Percentiles rank a stretch among this genome's conserved stretches.
Conservation (phyloP, 1,284 basidiomycete genomes). For the Phenoliferia sp. region DNA sequence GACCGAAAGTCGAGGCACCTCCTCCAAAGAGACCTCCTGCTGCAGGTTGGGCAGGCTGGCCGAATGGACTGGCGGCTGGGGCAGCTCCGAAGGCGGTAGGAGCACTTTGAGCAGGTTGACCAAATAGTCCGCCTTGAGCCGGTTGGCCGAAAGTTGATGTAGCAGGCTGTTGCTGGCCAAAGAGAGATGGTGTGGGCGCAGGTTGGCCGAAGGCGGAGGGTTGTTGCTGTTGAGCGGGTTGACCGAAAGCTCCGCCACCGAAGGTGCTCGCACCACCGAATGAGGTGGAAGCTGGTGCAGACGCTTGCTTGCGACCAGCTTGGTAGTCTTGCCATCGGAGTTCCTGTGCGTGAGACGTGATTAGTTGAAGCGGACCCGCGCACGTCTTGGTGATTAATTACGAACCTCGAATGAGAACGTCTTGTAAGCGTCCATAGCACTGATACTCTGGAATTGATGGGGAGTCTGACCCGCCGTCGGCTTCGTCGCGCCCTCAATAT, state of each 20-base stretch:
- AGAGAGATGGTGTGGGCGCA: constrained; percentile 34
- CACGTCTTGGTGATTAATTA: too few species aligned
- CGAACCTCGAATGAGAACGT: constrained; percentile 30
- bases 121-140: constrained; percentile 41
- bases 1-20: not conserved
- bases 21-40: too few species aligned
- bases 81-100: constrained; percentile 13
- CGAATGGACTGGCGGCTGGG: constrained; percentile 23
- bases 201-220: constrained; percentile 43
- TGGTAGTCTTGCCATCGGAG: constrained; percentile 50
- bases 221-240: constrained; percentile 31
- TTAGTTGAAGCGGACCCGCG: not conserved
- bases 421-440: constrained; percentile 29
- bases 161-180: constrained; percentile 43
- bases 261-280: constrained; percentile 39
- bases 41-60: constrained; percentile 32
- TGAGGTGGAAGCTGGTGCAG: constrained; percentile 42
- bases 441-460: constrained; percentile 30
- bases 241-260: constrained; percentile 38
- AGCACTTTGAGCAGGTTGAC: constrained; percentile 38
- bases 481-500: constrained; percentile 24
- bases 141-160: constrained; percentile 42
- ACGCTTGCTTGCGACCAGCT: constrained; percentile 62
- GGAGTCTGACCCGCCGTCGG: constrained; percentile 25
- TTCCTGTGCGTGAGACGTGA: constrained; percentile 32